phyloP scores from a whole-genome alignment of 164 flowering plant species.

The Vitis amurensis region DNA sequence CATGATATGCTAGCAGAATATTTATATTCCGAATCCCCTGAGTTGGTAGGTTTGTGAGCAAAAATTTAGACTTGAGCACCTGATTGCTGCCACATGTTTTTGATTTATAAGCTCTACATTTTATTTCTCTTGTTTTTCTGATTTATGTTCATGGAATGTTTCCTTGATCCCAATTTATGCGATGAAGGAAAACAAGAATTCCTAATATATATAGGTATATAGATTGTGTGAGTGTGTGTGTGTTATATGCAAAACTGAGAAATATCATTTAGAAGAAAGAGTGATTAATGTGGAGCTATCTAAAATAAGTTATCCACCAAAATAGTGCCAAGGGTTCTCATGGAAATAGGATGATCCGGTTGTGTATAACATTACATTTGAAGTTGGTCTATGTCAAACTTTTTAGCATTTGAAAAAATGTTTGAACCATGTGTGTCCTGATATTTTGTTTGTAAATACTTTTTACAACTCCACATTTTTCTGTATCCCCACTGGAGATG shows the following conservation, averaged over 20 bases:
- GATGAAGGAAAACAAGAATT: neutral
- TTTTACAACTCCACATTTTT: no score
- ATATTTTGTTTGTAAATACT: no score
- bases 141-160: neutral
- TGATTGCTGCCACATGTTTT: neutral
- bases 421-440: no score
- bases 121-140: neutral
- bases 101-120: neutral
- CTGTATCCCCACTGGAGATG: no score
- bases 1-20: constrained; percentile 93
- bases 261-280: no score
- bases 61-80: neutral
- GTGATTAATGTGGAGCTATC: no score
- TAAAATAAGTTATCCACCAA: neutral
- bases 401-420: no score
- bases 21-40: constrained; percentile 84
- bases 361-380: neutral
- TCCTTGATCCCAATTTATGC: neutral
- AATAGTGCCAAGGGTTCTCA: neutral
- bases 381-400: no score
- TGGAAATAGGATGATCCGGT: neutral
- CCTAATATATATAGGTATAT: neutral
- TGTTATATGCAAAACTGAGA: no score
- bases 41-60: constrained; percentile 56
- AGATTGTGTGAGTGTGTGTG: no score